Evolutionary conservation across 2,329 filamentous ascomycete species (phyloP).

Genomic region (Trichoderma arundinaceum): DNA sequence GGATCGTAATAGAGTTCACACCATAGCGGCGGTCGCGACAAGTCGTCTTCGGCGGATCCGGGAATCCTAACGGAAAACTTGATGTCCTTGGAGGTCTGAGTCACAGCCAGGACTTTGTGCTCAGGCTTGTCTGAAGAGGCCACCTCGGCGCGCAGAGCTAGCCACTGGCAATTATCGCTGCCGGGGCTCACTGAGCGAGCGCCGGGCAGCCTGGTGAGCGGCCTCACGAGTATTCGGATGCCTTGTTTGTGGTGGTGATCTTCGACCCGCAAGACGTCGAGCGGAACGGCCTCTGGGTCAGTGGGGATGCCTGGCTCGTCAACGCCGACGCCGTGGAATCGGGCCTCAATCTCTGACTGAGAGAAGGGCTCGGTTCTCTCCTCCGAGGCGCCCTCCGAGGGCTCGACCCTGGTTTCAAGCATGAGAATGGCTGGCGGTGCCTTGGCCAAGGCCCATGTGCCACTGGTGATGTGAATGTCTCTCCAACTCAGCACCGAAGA

Average conservation of each 20-base stretch:
- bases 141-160: conserved; percentile 61
- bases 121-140: conserved; percentile 58
- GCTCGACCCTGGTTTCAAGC: conserved; percentile 52
- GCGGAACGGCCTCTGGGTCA: conserved; percentile 54
- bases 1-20: conserved; percentile 67
- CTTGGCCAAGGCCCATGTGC: conserved; percentile 39
- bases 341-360: conserved; percentile 60
- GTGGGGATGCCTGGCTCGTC: conserved; percentile 49
- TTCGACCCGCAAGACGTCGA: conserved; percentile 59
- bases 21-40: conserved; percentile 57
- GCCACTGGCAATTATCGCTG: conserved; percentile 62
- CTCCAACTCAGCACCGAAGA: conserved; percentile 20
- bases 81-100: conserved; percentile 64
- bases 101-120: conserved; percentile 64
- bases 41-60: conserved; percentile 51
- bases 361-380: conserved; percentile 66
- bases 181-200: conserved; percentile 62
- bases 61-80: conserved; percentile 65
- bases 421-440: conserved; percentile 43
- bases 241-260: conserved; percentile 60
- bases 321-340: conserved; percentile 53
- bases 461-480: conserved; percentile 16
- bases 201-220: conserved; percentile 57
- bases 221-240: conserved; percentile 63
- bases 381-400: conserved; percentile 49